Percentiles rank a stretch among this genome's conserved stretches.
These are phyloP conservation scores for Aspergillus olivimuriae DNA, from an alignment of 495 filamentous ascomycete species.

Conservation along the genomic window DNA sequence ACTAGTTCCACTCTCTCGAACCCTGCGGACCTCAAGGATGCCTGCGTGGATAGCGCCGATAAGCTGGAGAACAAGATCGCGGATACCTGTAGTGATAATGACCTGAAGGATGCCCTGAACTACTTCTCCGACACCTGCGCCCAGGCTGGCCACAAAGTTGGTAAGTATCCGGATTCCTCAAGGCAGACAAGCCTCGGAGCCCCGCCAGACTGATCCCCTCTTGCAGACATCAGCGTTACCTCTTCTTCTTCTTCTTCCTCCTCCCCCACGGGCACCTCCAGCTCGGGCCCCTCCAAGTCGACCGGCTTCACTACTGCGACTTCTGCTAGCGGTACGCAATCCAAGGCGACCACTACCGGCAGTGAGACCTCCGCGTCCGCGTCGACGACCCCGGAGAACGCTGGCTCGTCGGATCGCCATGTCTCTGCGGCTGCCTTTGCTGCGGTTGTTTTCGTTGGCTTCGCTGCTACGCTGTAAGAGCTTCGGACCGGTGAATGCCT, in stretches of 20 bases:
- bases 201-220: too few relatives aligned
- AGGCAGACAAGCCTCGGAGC: too few relatives aligned
- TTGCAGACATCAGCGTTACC: conserved; percentile 5
- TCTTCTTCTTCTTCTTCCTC: conserved; percentile 9
- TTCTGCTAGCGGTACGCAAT: conserved; percentile 7
- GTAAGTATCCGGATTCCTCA: conserved; percentile 16
- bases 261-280: conserved; percentile 13
- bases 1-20: conserved; percentile 16
- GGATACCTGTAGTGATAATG: conserved; percentile 21
- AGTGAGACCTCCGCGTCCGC: conserved; percentile 11
- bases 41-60: conserved; percentile 25
- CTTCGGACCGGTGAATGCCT: not conserved
- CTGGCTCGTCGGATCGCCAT: conserved; percentile 25
- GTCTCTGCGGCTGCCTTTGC: conserved; percentile 30
- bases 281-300: conserved; percentile 9
- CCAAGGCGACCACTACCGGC: conserved; percentile 5
- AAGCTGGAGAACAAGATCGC: conserved; percentile 25
- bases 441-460: conserved; percentile 34
- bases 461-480: conserved; percentile 31
- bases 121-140: conserved; percentile 28
- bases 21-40: conserved; percentile 24
- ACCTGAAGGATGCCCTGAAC: conserved; percentile 23
- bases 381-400: conserved; percentile 4
- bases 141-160: conserved; percentile 26
- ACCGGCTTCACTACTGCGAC: conserved; percentile 18